Percentiles rank a stretch among this genome's conserved stretches.
These are phyloP conservation scores for Alternaria infectoria DNA, from an alignment of 2,329 filamentous ascomycete species.

Conservation along the genomic window DNA sequence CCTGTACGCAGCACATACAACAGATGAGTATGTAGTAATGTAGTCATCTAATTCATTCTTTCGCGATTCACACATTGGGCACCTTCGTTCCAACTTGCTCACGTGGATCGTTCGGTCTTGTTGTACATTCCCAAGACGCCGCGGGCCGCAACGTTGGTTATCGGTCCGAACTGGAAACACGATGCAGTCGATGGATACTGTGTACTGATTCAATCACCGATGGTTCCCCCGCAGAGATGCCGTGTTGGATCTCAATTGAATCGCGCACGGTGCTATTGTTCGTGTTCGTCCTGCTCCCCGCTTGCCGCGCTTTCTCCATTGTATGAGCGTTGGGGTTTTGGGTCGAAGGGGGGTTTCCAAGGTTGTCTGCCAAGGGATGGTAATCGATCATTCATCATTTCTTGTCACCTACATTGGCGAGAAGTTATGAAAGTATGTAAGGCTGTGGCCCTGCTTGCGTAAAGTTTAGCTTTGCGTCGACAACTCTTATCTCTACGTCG, in stretches of 20 bases:
- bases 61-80: neutral
- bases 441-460: neutral
- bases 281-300: neutral
- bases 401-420: neutral
- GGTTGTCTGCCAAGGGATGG: neutral
- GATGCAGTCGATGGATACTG: neutral
- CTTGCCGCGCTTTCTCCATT: neutral
- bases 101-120: neutral
- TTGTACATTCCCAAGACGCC: neutral
- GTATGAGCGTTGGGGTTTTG: neutral
- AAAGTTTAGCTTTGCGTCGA: neutral
- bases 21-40: neutral
- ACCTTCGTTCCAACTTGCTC: neutral
- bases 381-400: neutral
- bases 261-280: neutral
- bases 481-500: neutral
- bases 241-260: neutral
- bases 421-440: neutral
- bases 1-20: neutral
- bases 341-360: neutral
- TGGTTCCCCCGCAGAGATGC: neutral
- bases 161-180: conserved; percentile 1
- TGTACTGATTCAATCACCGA: neutral
- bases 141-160: neutral
- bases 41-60: neutral